Percentiles rank a stretch among this genome's conserved stretches.
These are phyloP conservation scores for Dentipellis sp. DNA, from an alignment of 768 basidiomycete species.

Conservation along the genomic window DNA sequence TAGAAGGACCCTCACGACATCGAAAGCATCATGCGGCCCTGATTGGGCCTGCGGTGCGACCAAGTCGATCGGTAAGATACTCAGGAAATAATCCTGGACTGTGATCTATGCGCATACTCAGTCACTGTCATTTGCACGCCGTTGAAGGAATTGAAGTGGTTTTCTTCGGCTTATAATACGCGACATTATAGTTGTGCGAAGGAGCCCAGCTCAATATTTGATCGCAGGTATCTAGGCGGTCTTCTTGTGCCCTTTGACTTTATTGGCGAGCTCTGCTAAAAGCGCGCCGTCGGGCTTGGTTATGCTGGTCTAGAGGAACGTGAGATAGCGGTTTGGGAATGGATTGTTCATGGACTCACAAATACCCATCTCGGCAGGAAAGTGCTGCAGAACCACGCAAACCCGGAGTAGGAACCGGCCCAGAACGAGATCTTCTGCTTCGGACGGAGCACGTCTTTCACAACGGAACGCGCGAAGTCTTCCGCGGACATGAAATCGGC, in stretches of 20 bases:
- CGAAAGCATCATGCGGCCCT: too few relatives aligned
- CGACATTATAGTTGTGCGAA: not conserved
- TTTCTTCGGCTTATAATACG: not conserved
- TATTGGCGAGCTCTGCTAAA: not conserved
- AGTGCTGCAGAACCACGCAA: not conserved
- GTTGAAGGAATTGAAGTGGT: not conserved
- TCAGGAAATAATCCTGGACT: not conserved
- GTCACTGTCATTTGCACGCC: constrained; percentile 7
- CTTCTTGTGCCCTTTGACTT: not conserved
- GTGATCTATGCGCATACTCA: constrained; percentile 4
- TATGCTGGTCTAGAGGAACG: not conserved
- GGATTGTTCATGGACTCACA: not conserved
- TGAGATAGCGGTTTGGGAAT: not conserved
- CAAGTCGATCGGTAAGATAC: not conserved
- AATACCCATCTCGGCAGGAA: not conserved
- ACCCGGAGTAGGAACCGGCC: not conserved
- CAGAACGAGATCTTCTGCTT: not conserved
- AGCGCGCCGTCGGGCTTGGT: not conserved
- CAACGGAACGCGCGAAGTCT: not conserved
- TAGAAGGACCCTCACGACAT: too few relatives aligned
- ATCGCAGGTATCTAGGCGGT: not conserved
- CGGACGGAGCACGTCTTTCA: not conserved
- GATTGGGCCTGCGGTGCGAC: too few relatives aligned
- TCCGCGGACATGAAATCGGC: not conserved
- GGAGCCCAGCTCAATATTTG: too few relatives aligned